Evolutionary conservation across 1,284 basidiomycete genomes (phyloP).

Genomic region (Sporisorium scitamineum): DNA sequence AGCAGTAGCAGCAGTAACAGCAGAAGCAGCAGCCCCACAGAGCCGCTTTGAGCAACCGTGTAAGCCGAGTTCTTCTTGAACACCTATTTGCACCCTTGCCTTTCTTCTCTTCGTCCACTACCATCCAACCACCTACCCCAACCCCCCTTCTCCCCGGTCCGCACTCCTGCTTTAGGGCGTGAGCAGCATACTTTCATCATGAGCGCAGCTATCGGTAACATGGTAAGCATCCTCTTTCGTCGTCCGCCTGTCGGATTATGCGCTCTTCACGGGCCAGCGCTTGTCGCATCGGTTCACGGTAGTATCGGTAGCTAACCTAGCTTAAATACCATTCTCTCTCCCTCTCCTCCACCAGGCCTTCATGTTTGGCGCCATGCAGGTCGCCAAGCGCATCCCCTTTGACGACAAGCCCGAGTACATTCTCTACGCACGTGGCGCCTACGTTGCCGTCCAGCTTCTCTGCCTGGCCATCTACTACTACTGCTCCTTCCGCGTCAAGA

Average conservation of each 20-base stretch:
- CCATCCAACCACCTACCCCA: slow-evolving; percentile 6
- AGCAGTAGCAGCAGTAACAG: background rate
- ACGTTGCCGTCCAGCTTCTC: slow-evolving; percentile 80
- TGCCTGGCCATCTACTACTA: slow-evolving; percentile 82
- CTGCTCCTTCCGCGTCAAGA: slow-evolving; percentile 77
- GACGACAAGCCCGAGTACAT: slow-evolving; percentile 84
- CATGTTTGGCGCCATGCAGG: slow-evolving; percentile 71
- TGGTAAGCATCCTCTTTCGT: slow-evolving; percentile 31
- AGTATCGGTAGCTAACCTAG: slow-evolving; percentile 4
- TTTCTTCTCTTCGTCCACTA: background rate
- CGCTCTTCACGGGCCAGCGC: background rate
- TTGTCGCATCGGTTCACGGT: background rate
- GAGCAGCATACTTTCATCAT: slow-evolving; percentile 18
- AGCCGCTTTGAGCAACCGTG: background rate
- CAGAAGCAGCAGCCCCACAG: slow-evolving; percentile 8
- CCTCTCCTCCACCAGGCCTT: slow-evolving; percentile 34
- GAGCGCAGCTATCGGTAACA: slow-evolving; percentile 56
- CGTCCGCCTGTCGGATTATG: background rate
- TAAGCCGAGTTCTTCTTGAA: background rate
- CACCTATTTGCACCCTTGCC: background rate
- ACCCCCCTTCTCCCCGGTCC: background rate
- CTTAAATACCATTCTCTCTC: background rate
- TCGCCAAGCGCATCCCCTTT: slow-evolving; percentile 90
- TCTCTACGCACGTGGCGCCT: slow-evolving; percentile 84
- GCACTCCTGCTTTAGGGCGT: slow-evolving; percentile 16